Evolutionary conservation across 2,329 filamentous ascomycete genomes (phyloP).

Genomic region (Aspergillus persii): DNA sequence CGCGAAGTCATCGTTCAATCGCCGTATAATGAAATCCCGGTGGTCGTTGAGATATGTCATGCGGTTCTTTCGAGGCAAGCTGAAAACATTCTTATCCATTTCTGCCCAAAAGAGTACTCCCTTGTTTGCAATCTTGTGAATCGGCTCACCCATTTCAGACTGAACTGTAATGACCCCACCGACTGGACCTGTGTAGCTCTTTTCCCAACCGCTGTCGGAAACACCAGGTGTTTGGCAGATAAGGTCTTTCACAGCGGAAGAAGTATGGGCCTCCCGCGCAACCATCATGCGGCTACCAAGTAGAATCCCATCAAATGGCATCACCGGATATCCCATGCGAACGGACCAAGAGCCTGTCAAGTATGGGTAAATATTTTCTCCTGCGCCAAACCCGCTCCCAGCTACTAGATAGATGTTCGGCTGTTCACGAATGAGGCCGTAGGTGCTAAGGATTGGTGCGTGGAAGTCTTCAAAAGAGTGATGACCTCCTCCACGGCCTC

Average conservation of each 20-base stretch:
- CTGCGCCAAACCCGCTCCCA: conserved; percentile 86
- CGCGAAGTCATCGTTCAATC: conserved; percentile 88
- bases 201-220: conserved; percentile 77
- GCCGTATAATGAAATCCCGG: conserved; percentile 82
- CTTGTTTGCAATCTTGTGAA: conserved; percentile 41
- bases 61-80: conserved; percentile 32
- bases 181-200: conserved; percentile 80
- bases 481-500: conserved; percentile 87
- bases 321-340: conserved; percentile 80
- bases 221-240: conserved; percentile 79
- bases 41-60: conserved; percentile 80
- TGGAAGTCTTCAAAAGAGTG: conserved; percentile 97
- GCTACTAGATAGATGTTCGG: conserved; percentile 85
- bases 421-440: conserved; percentile 67
- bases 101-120: conserved; percentile 39
- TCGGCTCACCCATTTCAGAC: conserved; percentile 44
- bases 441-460: conserved; percentile 85
- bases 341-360: conserved; percentile 86
- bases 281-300: conserved; percentile 96
- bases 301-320: conserved; percentile 90
- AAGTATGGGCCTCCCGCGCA: conserved; percentile 86
- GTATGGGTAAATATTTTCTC: conserved; percentile 89
- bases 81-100: conserved; percentile 30
- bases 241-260: conserved; percentile 76
- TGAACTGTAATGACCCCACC: conserved; percentile 91